Evolutionary conservation across 345 rosid genomes (phyloP), one percentile per base, ranked within the genome.

Genomic region (Carallia brachiata): DNA sequence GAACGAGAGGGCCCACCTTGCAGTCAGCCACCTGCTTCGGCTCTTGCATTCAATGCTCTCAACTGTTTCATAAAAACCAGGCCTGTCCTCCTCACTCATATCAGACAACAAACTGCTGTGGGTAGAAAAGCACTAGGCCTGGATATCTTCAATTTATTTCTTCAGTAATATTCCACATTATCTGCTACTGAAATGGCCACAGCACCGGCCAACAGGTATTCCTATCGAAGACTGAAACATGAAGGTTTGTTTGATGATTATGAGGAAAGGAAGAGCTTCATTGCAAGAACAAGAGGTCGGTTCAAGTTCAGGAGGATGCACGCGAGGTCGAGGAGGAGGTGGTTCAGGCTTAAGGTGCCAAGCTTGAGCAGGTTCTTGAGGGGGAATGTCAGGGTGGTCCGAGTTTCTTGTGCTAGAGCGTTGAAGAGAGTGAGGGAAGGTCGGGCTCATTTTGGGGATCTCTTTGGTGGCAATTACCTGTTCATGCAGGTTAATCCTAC

Each of bases 381-480:
- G 75, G 83, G 74, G 77, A 85, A 71, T 73, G 75, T 56, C 5
- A 81, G 61, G 70, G 31, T 77, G 54, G 78, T 77, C 5, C 36
- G 75, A 36, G 62, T 56, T 30, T 36, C 86, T 10, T 74, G 83
- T 68, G 75, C 72, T 6, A 86, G 77, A 50, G 34, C 88, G 50
- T 3, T 87, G 80, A 83, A 81, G 86, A 88, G 97, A 66, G 71
- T 88, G 62, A 88, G 80, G 65, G 85, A 84, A 61, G 80, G 94
- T 47, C 86, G 82, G 71, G 73, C 82, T 65, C 87, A 86, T 73
- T 79, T 88, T 72, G 88, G 88, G 47, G 97, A 90, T 78, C 83
- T 90, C 36, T 88, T 90, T 75, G 86, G 89, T 70, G 97, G 90
- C 50, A 90, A 89, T 31, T 90, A 87, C 74, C 79, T 90, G 37